Evolutionary conservation across 108 stramenopile genomes (phyloP).

Genomic region (Skeletonema tropicum): DNA sequence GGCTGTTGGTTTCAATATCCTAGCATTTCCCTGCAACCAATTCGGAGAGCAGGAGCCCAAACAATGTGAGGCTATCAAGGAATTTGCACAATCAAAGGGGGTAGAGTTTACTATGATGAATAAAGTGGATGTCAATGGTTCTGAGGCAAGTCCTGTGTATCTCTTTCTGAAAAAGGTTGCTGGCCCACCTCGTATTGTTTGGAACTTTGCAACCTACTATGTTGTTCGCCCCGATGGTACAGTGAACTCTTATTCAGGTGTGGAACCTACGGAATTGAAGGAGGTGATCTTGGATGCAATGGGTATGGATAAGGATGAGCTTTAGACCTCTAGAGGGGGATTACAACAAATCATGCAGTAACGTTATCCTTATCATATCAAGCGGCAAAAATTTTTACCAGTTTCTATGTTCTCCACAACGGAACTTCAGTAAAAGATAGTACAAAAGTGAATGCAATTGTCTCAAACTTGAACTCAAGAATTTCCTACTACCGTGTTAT

Average conservation of each 20-base stretch:
- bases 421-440: too few relatives aligned
- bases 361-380: too few relatives aligned
- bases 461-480: too few relatives aligned
- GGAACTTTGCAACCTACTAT: slow-evolving; percentile 87
- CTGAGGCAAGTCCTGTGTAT: slow-evolving; percentile 64
- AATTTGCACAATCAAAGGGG: slow-evolving; percentile 70
- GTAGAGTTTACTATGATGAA: slow-evolving; percentile 89
- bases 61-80: slow-evolving; percentile 53
- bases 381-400: too few relatives aligned
- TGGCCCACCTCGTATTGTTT: slow-evolving; percentile 57
- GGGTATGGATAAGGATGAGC: slow-evolving; percentile 21
- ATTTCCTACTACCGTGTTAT: too few relatives aligned
- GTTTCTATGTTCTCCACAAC: too few relatives aligned
- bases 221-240: slow-evolving; percentile 65
- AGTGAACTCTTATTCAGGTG: slow-evolving; percentile 58
- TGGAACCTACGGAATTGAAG: slow-evolving; percentile 67
- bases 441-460: too few relatives aligned
- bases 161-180: slow-evolving; percentile 74
- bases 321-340: background rate
- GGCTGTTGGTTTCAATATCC: slow-evolving; percentile 43
- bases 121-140: slow-evolving; percentile 87
- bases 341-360: too few relatives aligned
- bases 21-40: slow-evolving; percentile 90
- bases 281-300: slow-evolving; percentile 41
- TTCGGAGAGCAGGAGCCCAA: slow-evolving; percentile 88